Conservation (phyloP, 805 yeast genomes). For the Ogataea saltuana region DNA sequence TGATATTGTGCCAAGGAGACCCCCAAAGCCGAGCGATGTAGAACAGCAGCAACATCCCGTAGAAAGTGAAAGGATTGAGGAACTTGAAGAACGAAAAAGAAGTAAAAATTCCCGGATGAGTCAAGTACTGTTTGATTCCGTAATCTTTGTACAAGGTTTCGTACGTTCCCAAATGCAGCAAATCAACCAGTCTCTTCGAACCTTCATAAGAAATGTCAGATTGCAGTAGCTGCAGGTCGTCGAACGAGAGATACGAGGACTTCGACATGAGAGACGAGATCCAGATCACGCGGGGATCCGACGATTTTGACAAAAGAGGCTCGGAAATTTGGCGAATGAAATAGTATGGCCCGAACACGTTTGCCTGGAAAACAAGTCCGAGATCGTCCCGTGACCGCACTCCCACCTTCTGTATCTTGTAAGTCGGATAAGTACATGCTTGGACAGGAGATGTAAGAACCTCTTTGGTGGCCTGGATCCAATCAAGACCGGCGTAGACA, state of each 20-base stretch:
- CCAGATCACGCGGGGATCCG: constrained; percentile 73
- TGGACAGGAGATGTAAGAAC: constrained; percentile 64
- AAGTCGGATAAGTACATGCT: constrained; percentile 86
- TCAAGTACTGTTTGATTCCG: constrained; percentile 70
- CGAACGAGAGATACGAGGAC: constrained; percentile 68
- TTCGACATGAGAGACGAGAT: constrained; percentile 81
- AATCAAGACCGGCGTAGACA: constrained; percentile 82
- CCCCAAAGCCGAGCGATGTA: constrained; percentile 82
- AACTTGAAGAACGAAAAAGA: constrained; percentile 77
- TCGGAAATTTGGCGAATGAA: constrained; percentile 66
- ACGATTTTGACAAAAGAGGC: constrained; percentile 43
- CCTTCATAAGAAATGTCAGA: constrained; percentile 82
- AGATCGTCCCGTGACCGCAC: constrained; percentile 73
- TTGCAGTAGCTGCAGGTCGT: constrained; percentile 71
- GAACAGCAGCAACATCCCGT: constrained; percentile 83
- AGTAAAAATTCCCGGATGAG: constrained; percentile 93
- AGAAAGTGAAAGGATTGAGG: constrained; percentile 74
- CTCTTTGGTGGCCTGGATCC: constrained; percentile 75
- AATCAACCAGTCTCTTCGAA: constrained; percentile 83
- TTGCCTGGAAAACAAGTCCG: constrained; percentile 91
- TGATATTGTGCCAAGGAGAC: constrained; percentile 84
- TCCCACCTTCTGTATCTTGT: constrained; percentile 81
- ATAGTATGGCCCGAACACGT: constrained; percentile 95
- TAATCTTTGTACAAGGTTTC: constrained; percentile 44
- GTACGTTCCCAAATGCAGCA: constrained; percentile 74